These are phyloP conservation scores for Paramecium octaurelia DNA, from an alignment of 73 alveolate species.

Conservation along the genomic window DNA sequence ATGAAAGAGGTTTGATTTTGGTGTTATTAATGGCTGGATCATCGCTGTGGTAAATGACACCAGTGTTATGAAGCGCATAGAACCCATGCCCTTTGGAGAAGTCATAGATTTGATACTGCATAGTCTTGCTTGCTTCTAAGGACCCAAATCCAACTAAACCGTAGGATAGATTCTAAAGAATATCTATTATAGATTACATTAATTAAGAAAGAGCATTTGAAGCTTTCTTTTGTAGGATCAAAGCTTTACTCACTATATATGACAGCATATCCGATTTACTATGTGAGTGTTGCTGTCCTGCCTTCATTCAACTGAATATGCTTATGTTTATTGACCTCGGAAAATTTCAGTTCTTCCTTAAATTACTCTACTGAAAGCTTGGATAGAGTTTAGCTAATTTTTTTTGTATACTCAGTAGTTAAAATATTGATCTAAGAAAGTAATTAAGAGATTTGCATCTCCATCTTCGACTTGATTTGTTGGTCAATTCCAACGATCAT, in stretches of 20 bases:
- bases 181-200: neutral
- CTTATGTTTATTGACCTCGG: neutral
- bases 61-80: neutral
- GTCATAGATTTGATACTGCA: neutral
- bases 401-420: neutral
- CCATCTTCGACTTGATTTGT: neutral
- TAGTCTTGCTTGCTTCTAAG: neutral
- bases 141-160: conserved; percentile 11
- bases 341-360: neutral
- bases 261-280: neutral
- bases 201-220: neutral
- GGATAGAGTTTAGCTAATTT: neutral
- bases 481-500: neutral
- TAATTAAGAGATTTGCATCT: neutral
- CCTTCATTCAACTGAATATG: neutral
- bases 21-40: neutral
- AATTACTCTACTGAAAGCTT: neutral
- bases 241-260: neutral
- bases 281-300: neutral
- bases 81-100: neutral
- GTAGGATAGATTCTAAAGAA: neutral
- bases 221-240: neutral
- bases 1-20: neutral
- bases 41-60: neutral
- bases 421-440: neutral